A percentile compares a stretch with the other conserved stretches of the same genome.
These are phyloP conservation scores for Vicia faba DNA, from an alignment of 306 rosid genomes.

Conservation along the genomic window DNA sequence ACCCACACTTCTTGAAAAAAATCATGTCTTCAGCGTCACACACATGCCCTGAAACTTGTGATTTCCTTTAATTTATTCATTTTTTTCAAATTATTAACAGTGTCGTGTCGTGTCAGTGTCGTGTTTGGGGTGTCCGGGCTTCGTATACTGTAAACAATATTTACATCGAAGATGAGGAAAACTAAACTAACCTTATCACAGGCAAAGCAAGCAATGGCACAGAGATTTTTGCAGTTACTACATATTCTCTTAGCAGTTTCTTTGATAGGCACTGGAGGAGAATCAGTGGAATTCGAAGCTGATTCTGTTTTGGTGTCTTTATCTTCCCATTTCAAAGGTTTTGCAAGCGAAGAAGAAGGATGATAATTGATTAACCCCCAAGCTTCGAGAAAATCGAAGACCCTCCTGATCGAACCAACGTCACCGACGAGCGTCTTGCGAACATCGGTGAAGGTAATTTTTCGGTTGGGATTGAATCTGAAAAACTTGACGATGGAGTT, in stretches of 20 bases:
- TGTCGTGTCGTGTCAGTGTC: too few relatives aligned
- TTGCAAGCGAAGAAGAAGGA: slow-evolving; percentile 53
- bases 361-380: slow-evolving; percentile 87
- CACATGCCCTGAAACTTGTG: too few relatives aligned
- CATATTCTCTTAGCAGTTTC: slow-evolving; percentile 68
- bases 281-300: slow-evolving; percentile 43
- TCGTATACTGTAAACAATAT: too few relatives aligned
- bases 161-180: too few relatives aligned
- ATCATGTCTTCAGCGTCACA: too few relatives aligned
- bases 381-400: slow-evolving; percentile 81
- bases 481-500: slow-evolving; percentile 68
- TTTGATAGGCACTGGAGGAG: slow-evolving; percentile 46
- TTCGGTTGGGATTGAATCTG: slow-evolving; percentile 64
- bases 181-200: slow-evolving; percentile 70
- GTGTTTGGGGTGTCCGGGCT: too few relatives aligned
- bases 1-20: too few relatives aligned
- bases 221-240: slow-evolving; percentile 81
- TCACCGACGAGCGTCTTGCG: slow-evolving; percentile 86
- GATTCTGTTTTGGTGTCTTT: slow-evolving; percentile 57
- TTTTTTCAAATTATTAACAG: too few relatives aligned
- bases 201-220: slow-evolving; percentile 86
- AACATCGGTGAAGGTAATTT: slow-evolving; percentile 82
- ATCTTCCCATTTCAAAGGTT: slow-evolving; percentile 89
- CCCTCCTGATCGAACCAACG: slow-evolving; percentile 80
- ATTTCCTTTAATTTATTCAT: too few relatives aligned